Percentiles rank a stretch among this genome's conserved stretches.
Conservation (phyloP, 1,284 basidiomycete species). For the Cutaneotrichosporon cutaneum region DNA sequence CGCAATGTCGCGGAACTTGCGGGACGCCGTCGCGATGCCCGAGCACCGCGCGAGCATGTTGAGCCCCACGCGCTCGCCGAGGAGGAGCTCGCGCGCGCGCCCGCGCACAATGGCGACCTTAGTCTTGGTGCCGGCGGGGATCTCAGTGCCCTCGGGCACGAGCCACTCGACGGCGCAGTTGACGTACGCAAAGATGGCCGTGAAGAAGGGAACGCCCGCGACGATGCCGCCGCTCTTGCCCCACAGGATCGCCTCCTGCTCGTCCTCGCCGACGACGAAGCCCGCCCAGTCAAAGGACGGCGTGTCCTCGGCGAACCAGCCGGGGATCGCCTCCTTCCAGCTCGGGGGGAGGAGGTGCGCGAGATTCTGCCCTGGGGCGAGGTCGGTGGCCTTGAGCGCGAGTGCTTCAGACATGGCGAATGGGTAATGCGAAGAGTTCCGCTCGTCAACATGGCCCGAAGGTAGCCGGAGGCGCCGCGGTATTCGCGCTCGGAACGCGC, state of each 20-base stretch:
- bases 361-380: slow-evolving; percentile 43
- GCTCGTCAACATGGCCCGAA: not conserved
- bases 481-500: not conserved
- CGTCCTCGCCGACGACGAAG: slow-evolving; percentile 90
- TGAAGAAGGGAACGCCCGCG: slow-evolving; percentile 93
- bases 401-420: not conserved
- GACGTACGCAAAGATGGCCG: slow-evolving; percentile 86
- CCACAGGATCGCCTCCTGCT: slow-evolving; percentile 81
- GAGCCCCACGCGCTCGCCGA: slow-evolving; percentile 91
- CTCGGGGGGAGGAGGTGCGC: slow-evolving; percentile 78
- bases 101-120: slow-evolving; percentile 91
- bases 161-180: slow-evolving; percentile 94
- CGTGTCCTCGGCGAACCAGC: slow-evolving; percentile 90
- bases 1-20: slow-evolving; percentile 76
- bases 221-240: slow-evolving; percentile 77
- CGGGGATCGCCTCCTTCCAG: slow-evolving; percentile 77
- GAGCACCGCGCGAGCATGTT: slow-evolving; percentile 94
- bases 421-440: not conserved
- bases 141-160: slow-evolving; percentile 77
- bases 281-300: slow-evolving; percentile 98
- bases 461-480: not conserved
- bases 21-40: slow-evolving; percentile 91
- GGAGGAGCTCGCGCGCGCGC: slow-evolving; percentile 80
- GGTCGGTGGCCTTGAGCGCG: slow-evolving; percentile 22
- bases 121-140: slow-evolving; percentile 62